Conservation (phyloP, 2,329 filamentous ascomycete species). For the Exophiala lecanii-corni region DNA sequence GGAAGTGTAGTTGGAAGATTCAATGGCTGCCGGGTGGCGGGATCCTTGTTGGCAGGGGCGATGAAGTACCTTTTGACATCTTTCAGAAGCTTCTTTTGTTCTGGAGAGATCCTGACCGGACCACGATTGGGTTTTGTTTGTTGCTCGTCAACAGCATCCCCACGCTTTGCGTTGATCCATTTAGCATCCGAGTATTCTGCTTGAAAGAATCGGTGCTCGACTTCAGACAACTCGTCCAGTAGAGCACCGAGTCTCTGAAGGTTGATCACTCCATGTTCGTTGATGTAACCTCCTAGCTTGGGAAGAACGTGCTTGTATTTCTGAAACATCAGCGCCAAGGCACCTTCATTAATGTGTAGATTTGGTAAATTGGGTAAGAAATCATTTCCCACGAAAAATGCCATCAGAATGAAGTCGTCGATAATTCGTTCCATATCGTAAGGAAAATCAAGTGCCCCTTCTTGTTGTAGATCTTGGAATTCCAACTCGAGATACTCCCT, state of each 20-base stretch:
- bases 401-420: conserved; percentile 99
- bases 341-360: conserved; percentile 96
- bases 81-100: conserved; percentile 77
- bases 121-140: conserved; percentile 46
- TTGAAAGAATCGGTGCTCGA: conserved; percentile 91
- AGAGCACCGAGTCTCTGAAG: conserved; percentile 71
- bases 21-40: conserved; percentile 49
- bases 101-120: conserved; percentile 66
- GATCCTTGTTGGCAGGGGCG: conserved; percentile 55
- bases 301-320: conserved; percentile 90
- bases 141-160: conserved; percentile 58
- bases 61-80: conserved; percentile 78
- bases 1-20: conserved; percentile 70
- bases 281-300: conserved; percentile 87
- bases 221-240: conserved; percentile 76
- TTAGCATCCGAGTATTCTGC: conserved; percentile 79
- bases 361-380: conserved; percentile 96
- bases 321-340: conserved; percentile 93
- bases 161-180: conserved; percentile 87
- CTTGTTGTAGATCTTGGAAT: conserved; percentile 83
- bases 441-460: conserved; percentile 65
- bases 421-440: conserved; percentile 96
- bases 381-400: conserved; percentile 98
- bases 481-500: conserved; percentile 95
- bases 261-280: conserved; percentile 90